These are phyloP conservation scores for Heliocybe sulcata DNA, from an alignment of 1,284 basidiomycete species.

Conservation along the genomic window DNA sequence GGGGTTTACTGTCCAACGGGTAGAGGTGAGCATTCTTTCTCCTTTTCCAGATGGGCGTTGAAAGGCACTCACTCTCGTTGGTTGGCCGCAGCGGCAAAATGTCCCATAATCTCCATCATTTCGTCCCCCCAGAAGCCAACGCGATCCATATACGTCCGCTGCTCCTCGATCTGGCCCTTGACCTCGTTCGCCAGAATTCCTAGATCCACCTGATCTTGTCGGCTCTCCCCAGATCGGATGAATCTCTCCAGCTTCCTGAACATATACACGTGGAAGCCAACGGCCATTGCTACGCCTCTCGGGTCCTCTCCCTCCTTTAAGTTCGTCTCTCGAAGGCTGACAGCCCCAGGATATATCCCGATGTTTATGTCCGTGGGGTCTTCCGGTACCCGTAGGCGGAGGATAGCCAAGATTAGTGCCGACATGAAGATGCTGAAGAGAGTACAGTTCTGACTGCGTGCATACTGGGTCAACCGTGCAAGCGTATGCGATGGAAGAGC, in stretches of 20 bases:
- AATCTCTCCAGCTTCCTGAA: not conserved
- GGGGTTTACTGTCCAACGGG: not conserved
- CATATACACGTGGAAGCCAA: not conserved
- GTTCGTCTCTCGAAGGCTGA: not conserved
- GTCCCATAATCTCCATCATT: not conserved
- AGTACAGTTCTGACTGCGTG: not conserved
- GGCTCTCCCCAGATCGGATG: not conserved
- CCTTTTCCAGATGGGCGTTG: not conserved
- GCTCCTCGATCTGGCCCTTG: not conserved
- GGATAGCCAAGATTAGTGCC: not conserved
- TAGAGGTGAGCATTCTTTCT: not conserved
- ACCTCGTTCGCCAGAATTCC: not conserved
- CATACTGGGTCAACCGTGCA: not conserved
- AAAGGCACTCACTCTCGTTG: not conserved
- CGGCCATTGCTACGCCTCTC: not conserved
- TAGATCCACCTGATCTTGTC: not conserved
- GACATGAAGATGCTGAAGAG: not conserved
- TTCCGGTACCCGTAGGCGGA: not conserved
- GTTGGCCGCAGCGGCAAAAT: not conserved
- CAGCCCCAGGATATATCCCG: not conserved
- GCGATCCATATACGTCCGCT: not conserved
- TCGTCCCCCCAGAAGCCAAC: not conserved
- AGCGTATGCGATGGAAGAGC: not conserved
- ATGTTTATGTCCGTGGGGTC: not conserved
- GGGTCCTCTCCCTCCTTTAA: not conserved